These are phyloP conservation scores for Mycotypha africana DNA, from an alignment of 371 early-diverging fungal genomes.

Conservation along the genomic window DNA sequence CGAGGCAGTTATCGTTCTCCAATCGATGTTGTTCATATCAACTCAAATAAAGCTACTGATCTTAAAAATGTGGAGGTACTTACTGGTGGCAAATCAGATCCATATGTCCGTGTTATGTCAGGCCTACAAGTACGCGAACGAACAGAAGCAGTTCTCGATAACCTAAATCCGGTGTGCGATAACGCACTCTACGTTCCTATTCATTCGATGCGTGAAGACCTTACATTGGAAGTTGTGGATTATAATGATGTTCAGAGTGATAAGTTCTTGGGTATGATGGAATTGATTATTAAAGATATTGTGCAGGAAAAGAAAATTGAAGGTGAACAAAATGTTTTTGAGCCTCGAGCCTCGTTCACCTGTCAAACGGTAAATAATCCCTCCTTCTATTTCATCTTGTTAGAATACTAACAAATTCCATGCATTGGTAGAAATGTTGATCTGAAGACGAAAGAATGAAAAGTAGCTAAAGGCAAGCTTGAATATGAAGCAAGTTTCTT, in stretches of 20 bases:
- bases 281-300: constrained; percentile 22
- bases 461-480: constrained; percentile 49
- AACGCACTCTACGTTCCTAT: constrained; percentile 62
- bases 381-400: no score
- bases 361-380: no score
- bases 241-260: constrained; percentile 55
- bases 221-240: constrained; percentile 71
- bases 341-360: constrained; percentile 23
- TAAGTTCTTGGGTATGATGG: constrained; percentile 54
- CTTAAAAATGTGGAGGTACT: constrained; percentile 61
- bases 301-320: constrained; percentile 13
- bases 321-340: constrained; percentile 23
- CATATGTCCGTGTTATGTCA: constrained; percentile 63
- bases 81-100: constrained; percentile 70
- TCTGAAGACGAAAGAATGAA: constrained; percentile 49
- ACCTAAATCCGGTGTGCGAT: constrained; percentile 80
- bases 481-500: constrained; percentile 58
- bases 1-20: constrained; percentile 44
- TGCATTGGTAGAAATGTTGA: constrained; percentile 38
- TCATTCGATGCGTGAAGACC: constrained; percentile 53
- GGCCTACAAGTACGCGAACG: constrained; percentile 45
- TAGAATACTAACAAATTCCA: no score
- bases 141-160: constrained; percentile 60
- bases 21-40: constrained; percentile 73
- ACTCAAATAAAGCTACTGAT: constrained; percentile 57